Percentiles rank a stretch among this genome's conserved stretches.
Evolutionary conservation across 805 yeast species (phyloP).

Genomic region (Babjeviella inositovora): DNA sequence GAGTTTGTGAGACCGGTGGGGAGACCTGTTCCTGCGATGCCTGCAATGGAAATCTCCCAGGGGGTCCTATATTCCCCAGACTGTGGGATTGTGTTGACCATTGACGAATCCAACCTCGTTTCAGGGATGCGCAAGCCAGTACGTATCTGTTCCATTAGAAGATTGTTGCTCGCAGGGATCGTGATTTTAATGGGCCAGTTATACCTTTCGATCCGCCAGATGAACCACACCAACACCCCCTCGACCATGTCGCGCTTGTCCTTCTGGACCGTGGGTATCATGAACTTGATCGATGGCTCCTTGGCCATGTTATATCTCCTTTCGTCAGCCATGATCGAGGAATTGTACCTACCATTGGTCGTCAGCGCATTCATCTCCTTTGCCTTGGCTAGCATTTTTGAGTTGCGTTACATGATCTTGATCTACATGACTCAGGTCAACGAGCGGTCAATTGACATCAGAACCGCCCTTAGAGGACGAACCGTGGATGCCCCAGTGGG

Average conservation of each 20-base stretch:
- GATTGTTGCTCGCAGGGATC: conserved; percentile 23
- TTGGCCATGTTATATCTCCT: conserved; percentile 46
- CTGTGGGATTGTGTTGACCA: conserved; percentile 47
- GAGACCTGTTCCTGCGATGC: conserved; percentile 48
- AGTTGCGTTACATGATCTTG: conserved; percentile 53
- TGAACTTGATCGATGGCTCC: conserved; percentile 56
- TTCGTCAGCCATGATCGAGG: conserved; percentile 34
- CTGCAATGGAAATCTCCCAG: conserved; percentile 32
- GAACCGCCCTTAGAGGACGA: conserved; percentile 52
- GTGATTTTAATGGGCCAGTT: conserved; percentile 34
- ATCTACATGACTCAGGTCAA: conserved; percentile 59
- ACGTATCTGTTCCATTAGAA: conserved; percentile 15
- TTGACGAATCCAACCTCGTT: conserved; percentile 13
- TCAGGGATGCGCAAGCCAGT: conserved; percentile 50
- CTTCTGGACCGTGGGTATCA: conserved; percentile 47
- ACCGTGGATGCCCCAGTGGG: conserved; percentile 17
- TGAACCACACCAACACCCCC: conserved; percentile 61
- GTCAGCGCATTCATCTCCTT: conserved; percentile 58
- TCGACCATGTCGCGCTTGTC: conserved; percentile 65
- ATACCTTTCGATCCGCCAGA: conserved; percentile 45
- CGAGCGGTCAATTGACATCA: conserved; percentile 49
- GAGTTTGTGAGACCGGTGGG: conserved; percentile 70
- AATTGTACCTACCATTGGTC: conserved; percentile 49
- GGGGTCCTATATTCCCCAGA: conserved; percentile 78
- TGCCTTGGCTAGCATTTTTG: conserved; percentile 58